Evolutionary conservation across 805 yeast species (phyloP), one percentile per base, ranked within the genome.

Genomic region (Suhomyces kilbournensis): DNA sequence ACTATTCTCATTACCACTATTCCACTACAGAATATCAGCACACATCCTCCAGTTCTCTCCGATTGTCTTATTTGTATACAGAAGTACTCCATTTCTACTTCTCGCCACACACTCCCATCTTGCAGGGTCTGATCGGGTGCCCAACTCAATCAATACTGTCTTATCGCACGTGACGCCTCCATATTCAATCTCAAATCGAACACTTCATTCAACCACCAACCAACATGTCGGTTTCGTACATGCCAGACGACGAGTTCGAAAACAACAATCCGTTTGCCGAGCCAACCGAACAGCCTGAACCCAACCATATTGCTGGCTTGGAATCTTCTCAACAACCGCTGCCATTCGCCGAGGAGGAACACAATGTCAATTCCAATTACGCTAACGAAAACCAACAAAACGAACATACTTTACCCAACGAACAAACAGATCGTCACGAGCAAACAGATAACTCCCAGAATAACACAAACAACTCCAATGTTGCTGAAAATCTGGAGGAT

Each of bases 181-280:
- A 38, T 17, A 38, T 38, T 38, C 19, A 23, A 38, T 38, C 42
- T 44, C 14, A 14, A 44, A 23, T 26, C 34, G 15, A 25, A 26
- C 34, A 25, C 14, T n/a, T 17, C 15, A 5, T 4, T 12, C 26
- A 4, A 12, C 22, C 48, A 35, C 50, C 14, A 43, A 28, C 32
- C 50, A 38, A 32, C 35, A 48, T 49, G 52, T 44, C 55, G 19
- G 44, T 44, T n/a, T 43, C 55, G 28, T 53, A 49, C 32, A 50
- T 48, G 20, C 56, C 53, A 10, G 56, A 55, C 19, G 48, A 46
- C 53, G 79, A 73, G 44, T 72, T 72, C 46, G 79, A 75, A 47
- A 67, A 75, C 54, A 75, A 75, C 57, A 75, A 73, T 54, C 77
- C 78, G 17, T 70, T 72, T 55, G 65, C 75, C 0, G 76, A 72